Evolutionary conservation across 495 filamentous ascomycete species (phyloP), one percentile per base, ranked within the genome.

Genomic region (Hypomontagnella monticulosa): DNA sequence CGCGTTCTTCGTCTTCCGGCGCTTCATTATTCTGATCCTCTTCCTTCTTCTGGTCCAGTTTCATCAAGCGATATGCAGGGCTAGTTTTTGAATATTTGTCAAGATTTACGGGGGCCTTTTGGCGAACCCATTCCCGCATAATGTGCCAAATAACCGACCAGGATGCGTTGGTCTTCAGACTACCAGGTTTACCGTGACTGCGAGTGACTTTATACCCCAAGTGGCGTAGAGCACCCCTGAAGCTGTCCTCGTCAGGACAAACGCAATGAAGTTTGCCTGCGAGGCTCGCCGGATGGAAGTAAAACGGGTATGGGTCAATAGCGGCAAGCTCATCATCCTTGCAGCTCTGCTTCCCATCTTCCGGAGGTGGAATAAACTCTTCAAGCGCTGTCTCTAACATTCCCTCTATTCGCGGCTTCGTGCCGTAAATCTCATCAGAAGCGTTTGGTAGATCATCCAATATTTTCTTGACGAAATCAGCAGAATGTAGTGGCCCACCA

Each of bases 121-220:
- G 93, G 37, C 88, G 81, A 2, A 87, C 81, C 94, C 94, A 99
- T 77, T 96, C 91, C 33, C 91, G 83, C 88, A 98, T 97, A 30
- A 98, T 82, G 63, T 97, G 89, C 95, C 95, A 98, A 41, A 98
- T 83, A 2, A 92, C 85, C 2, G 77, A 79, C 93, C 93, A 97
- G 0, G 92, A 89, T 9, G 95, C 95, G 75, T 97, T 88, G 0
- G 96, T 98, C 73, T 91, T 91, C 63, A 97, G 86, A 58, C 88
- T 91, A n/a, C 93, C 93, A 0, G 91, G 84, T 66, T 92, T 94
- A 53, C 91, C 87, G 69, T 99, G 95, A 57, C 89, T 94, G 57
- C 94, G 85, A 1, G 89, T 91, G 9, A 88, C 88, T 40, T 85
- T 83, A 71, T 97, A 97, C 10, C 93, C 95, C 1, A 94, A 81